phyloP scores from a whole-genome alignment of 208 protist species.

The Trypanosoma lewisi region DNA sequence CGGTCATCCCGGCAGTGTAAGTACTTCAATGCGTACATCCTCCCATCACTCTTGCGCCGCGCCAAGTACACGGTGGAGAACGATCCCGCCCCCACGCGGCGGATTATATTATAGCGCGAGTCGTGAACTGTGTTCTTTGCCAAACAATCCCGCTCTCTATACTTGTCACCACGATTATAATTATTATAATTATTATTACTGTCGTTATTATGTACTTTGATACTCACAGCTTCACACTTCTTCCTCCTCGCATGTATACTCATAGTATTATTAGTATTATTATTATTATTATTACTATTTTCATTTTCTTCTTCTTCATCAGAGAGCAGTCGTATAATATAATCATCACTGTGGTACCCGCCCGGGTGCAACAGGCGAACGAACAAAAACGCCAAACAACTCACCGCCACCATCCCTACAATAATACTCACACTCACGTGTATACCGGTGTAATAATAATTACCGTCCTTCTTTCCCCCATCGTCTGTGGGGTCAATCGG shows the following conservation, averaged over 20 bases:
- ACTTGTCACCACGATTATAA: no score
- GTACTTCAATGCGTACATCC: conserved; percentile 48
- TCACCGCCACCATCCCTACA: neutral
- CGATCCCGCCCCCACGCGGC: conserved; percentile 43
- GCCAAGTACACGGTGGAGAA: conserved; percentile 52
- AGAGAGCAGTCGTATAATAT: neutral
- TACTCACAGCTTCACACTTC: no score
- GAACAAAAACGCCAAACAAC: neutral
- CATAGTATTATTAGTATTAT: neutral
- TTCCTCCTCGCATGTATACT: neutral
- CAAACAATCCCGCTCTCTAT: conserved; percentile 39
- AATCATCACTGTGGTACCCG: neutral
- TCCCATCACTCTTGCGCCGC: conserved; percentile 16
- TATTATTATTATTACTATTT: neutral
- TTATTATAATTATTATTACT: neutral
- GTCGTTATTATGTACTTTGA: no score
- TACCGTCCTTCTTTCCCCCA: neutral
- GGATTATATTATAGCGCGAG: conserved; percentile 39
- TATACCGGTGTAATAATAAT: neutral
- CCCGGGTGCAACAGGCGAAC: neutral
- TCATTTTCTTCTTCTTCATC: no score
- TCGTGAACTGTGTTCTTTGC: conserved; percentile 43
- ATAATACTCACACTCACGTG: neutral
- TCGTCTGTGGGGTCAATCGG: neutral
- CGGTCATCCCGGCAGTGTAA: conserved; percentile 51